phyloP scores from a whole-genome alignment of 441 rosid species.

The Isatis lusitanica region DNA sequence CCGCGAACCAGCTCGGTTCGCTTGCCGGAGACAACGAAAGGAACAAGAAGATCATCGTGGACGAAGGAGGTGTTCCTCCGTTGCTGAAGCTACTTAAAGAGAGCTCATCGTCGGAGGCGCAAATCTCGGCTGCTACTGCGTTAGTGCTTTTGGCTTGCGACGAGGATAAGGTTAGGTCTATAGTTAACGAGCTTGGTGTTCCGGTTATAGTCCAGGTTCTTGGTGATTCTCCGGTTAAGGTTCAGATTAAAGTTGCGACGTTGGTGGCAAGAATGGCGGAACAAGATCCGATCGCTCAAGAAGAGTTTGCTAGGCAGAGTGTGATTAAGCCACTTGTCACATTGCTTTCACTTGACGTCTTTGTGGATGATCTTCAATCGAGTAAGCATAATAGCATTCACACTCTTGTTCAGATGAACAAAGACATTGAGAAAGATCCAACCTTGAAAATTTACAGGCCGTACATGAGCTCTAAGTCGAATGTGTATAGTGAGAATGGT shows the following conservation, averaged over 20 bases:
- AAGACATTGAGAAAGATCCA: conserved; percentile 43
- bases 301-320: conserved; percentile 62
- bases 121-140: conserved; percentile 52
- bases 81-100: conserved; percentile 57
- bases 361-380: conserved; percentile 41
- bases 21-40: conserved; percentile 59
- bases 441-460: conserved; percentile 36
- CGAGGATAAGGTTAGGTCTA: conserved; percentile 50
- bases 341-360: conserved; percentile 52
- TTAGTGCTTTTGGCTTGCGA: conserved; percentile 47
- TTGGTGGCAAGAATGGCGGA: conserved; percentile 65
- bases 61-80: conserved; percentile 66
- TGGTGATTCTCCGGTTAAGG: conserved; percentile 52
- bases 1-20: conserved; percentile 53
- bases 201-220: conserved; percentile 51
- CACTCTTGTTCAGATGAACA: conserved; percentile 62
- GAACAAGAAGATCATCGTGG: conserved; percentile 64
- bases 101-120: conserved; percentile 47
- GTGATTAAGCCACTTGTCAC: conserved; percentile 65
- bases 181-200: conserved; percentile 52
- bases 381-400: conserved; percentile 53
- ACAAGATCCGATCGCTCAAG: conserved; percentile 49
- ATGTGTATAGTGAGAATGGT: conserved; percentile 35
- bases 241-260: conserved; percentile 54
- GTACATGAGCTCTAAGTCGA: conserved; percentile 37